These are phyloP conservation scores for Aspergillus brunneoviolaceus DNA, from an alignment of 2,329 filamentous ascomycete genomes.

Conservation along the genomic window DNA sequence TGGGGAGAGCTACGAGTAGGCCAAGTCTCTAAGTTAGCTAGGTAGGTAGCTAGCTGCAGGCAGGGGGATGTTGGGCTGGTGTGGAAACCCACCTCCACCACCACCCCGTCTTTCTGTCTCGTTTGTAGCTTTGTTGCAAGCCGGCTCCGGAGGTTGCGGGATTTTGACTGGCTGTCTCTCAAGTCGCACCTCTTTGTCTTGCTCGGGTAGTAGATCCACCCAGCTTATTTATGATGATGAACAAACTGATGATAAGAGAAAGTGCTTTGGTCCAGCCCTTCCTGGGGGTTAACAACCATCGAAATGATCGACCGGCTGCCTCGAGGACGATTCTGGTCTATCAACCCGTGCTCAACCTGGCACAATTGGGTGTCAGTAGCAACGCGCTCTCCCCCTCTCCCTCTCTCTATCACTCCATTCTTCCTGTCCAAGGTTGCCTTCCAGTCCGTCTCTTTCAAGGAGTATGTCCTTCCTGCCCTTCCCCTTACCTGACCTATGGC, in stretches of 20 bases:
- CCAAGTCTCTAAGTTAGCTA: background rate
- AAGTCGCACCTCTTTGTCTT: slow-evolving; percentile 2
- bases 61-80: background rate
- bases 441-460: background rate
- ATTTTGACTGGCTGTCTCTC: background rate
- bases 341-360: background rate
- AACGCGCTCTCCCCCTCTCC: background rate
- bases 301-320: background rate
- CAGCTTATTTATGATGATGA: background rate
- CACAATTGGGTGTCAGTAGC: background rate
- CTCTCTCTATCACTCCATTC: background rate
- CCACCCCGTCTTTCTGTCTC: no score
- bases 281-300: background rate
- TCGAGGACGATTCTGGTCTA: background rate
- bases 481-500: slow-evolving; percentile 15
- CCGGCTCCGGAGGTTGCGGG: no score
- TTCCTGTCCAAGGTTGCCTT: background rate
- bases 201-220: slow-evolving; percentile 1
- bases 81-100: background rate
- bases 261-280: background rate
- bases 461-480: background rate
- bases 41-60: background rate
- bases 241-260: background rate
- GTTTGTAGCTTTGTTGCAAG: no score
- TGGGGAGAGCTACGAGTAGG: slow-evolving; percentile 1